Evolutionary conservation across 805 yeast species (phyloP).

Genomic region (Candida gorgasii): DNA sequence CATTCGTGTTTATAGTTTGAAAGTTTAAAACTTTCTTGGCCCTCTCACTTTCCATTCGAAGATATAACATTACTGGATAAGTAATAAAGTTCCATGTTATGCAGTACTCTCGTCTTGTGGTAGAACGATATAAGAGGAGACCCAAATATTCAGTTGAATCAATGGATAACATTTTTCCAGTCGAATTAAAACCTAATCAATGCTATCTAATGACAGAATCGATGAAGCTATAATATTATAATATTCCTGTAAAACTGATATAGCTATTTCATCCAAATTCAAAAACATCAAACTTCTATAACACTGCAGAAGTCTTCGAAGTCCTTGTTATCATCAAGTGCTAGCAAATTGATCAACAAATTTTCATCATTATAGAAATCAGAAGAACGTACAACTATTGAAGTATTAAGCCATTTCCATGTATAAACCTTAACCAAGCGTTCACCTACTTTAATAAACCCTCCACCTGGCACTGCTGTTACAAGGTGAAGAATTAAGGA

Average conservation of each 20-base stretch:
- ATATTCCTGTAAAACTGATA: background rate
- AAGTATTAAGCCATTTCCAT: slow-evolving; percentile 2
- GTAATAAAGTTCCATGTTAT: too few relatives aligned
- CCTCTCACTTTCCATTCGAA: too few relatives aligned
- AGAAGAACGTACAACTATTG: slow-evolving; percentile 1
- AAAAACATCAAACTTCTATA: background rate
- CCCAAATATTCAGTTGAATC: too few relatives aligned
- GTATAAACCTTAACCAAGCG: background rate
- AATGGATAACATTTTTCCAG: too few relatives aligned
- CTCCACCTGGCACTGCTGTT: slow-evolving; percentile 3
- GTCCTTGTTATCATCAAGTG: slow-evolving; percentile 1
- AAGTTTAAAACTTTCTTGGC: too few relatives aligned
- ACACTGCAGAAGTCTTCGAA: background rate
- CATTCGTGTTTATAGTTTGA: too few relatives aligned
- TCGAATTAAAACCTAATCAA: too few relatives aligned
- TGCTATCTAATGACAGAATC: background rate
- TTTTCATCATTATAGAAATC: slow-evolving; percentile 2
- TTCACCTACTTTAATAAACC: slow-evolving; percentile 1
- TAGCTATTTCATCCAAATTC: background rate
- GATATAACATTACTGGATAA: too few relatives aligned
- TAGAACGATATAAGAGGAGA: too few relatives aligned
- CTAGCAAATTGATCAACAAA: slow-evolving; percentile 4
- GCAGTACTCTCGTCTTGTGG: too few relatives aligned
- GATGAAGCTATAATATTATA: slow-evolving; percentile 3
- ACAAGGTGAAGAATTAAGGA: background rate